Percentiles rank a stretch among this genome's conserved stretches.
Conservation (phyloP, 495 filamentous ascomycete species). For the Hypoxylon lenormandii region DNA sequence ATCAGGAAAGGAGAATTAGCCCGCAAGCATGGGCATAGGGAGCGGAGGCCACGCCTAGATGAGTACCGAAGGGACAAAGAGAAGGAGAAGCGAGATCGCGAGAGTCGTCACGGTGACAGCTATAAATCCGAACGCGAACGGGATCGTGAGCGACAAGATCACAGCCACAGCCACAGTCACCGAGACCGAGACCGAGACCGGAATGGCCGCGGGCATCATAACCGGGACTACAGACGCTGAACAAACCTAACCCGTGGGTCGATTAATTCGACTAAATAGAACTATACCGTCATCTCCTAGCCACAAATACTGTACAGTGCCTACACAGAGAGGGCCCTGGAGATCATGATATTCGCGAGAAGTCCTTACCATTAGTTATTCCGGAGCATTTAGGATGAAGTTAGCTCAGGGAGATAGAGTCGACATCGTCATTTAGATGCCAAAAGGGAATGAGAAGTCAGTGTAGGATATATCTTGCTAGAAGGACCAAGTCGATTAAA, state of each 20-base stretch:
- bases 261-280: background rate
- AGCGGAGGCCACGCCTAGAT: conserved; percentile 57
- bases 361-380: too few species aligned
- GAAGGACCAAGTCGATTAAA: too few species aligned
- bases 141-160: conserved; percentile 50
- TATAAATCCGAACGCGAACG: conserved; percentile 64
- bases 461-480: too few species aligned
- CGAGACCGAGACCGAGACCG: conserved; percentile 48
- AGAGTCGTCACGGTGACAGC: conserved; percentile 56
- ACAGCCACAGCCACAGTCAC: conserved; percentile 50
- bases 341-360: too few species aligned
- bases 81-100: conserved; percentile 55
- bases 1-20: conserved; percentile 49
- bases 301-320: too few species aligned
- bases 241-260: background rate
- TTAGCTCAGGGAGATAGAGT: background rate
- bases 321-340: too few species aligned
- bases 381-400: too few species aligned
- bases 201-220: conserved; percentile 44
- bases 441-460: background rate
- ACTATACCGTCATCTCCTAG: background rate
- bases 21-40: conserved; percentile 47
- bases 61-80: conserved; percentile 60
- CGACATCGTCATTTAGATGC: background rate
- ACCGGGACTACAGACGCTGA: conserved; percentile 43